phyloP scores from a whole-genome alignment of 768 basidiomycete species.

The Boletellus emodensis region DNA sequence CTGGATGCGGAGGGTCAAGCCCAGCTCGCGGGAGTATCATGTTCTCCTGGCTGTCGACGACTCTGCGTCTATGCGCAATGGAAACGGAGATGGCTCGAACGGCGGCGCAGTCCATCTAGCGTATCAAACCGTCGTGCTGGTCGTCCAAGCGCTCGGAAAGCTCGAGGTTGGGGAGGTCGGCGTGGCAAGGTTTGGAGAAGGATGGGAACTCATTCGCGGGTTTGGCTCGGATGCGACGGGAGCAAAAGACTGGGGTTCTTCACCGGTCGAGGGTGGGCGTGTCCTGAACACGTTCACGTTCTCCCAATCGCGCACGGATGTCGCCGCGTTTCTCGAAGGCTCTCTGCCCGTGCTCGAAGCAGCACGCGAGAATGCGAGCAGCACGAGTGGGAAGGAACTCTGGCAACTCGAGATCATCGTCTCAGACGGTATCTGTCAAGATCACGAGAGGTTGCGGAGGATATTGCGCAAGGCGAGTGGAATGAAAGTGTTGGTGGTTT shows the following conservation, averaged over 20 bases:
- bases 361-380: slow-evolving; percentile 63
- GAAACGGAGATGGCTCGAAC: slow-evolving; percentile 4
- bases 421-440: slow-evolving; percentile 98
- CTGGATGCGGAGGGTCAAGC: slow-evolving; percentile 92
- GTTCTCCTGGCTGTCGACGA: slow-evolving; percentile 93
- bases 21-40: slow-evolving; percentile 93
- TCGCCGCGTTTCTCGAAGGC: slow-evolving; percentile 74
- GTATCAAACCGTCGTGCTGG: slow-evolving; percentile 88
- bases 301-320: slow-evolving; percentile 85
- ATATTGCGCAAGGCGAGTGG: slow-evolving; percentile 82
- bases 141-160: slow-evolving; percentile 83
- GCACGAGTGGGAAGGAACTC: slow-evolving; percentile 68
- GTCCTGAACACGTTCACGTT: slow-evolving; percentile 86
- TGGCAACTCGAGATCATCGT: slow-evolving; percentile 99
- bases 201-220: slow-evolving; percentile 82
- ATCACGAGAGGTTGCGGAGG: slow-evolving; percentile 80
- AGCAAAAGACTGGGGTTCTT: slow-evolving; percentile 41
- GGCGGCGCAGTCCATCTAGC: slow-evolving; percentile 69
- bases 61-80: slow-evolving; percentile 80
- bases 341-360: slow-evolving; percentile 70
- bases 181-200: slow-evolving; percentile 85
- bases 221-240: slow-evolving; percentile 86
- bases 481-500: slow-evolving; percentile 91
- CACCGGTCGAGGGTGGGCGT: slow-evolving; percentile 25
- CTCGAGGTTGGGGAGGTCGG: slow-evolving; percentile 95